Conservation (phyloP, 176 grass and related monocot genomes). For the Paspalum vaginatum region DNA sequence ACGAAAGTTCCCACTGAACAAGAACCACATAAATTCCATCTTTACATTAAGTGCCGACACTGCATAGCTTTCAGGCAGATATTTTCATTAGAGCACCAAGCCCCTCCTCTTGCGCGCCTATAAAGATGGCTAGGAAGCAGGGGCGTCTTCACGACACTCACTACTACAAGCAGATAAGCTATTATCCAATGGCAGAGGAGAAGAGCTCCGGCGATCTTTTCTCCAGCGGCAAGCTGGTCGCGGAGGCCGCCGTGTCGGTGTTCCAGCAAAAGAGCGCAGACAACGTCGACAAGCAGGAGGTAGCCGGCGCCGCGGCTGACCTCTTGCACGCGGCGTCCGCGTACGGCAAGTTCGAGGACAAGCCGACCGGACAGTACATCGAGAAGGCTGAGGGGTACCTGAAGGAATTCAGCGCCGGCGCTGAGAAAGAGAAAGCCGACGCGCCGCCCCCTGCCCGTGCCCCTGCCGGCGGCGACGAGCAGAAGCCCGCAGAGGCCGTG, state of each 20-base stretch:
- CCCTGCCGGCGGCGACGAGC: neutral
- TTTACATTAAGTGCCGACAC: too few species aligned
- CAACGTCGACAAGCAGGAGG: slow-evolving; percentile 73
- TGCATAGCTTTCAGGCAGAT: too few species aligned
- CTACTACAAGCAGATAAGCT: neutral
- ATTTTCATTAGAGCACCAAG: too few species aligned
- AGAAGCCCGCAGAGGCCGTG: slow-evolving; percentile 3
- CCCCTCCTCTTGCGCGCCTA: too few species aligned
- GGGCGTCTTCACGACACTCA: too few species aligned
- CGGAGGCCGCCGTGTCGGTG: slow-evolving; percentile 48
- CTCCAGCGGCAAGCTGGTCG: slow-evolving; percentile 79
- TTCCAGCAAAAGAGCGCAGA: slow-evolving; percentile 49
- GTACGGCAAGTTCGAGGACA: slow-evolving; percentile 76
- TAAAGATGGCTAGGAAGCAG: too few species aligned
- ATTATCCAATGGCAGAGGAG: slow-evolving; percentile 33
- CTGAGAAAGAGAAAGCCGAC: neutral
- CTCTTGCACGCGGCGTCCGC: slow-evolving; percentile 59
- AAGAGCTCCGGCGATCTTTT: slow-evolving; percentile 47
- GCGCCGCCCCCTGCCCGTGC: neutral
- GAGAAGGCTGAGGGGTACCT: slow-evolving; percentile 81
- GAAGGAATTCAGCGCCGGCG: slow-evolving; percentile 41
- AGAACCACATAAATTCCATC: too few species aligned
- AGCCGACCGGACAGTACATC: slow-evolving; percentile 72
- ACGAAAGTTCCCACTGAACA: too few species aligned
- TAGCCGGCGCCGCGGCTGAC: slow-evolving; percentile 62